A percentile compares a stretch with the other conserved stretches of the same genome.
Conservation (phyloP, 1,139 yeast species). For the Pichia norvegensis region DNA sequence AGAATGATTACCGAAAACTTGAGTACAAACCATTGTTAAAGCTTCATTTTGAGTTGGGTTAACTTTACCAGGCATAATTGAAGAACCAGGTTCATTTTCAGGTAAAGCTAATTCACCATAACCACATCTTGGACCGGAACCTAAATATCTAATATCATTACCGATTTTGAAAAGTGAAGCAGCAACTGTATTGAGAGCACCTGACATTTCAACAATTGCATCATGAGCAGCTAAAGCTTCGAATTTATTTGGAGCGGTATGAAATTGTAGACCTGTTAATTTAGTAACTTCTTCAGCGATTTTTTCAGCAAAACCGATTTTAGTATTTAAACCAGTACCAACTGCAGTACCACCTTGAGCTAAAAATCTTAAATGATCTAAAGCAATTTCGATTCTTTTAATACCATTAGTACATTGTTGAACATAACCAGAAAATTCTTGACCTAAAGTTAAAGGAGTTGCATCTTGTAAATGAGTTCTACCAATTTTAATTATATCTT, state of each 20-base stretch:
- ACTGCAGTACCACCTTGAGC: constrained; percentile 99
- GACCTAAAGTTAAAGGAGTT: constrained; percentile 95
- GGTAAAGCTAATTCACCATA: constrained; percentile 93
- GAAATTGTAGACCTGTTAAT: constrained; percentile 80
- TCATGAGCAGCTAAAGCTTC: constrained; percentile 99
- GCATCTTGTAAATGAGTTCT: constrained; percentile 99
- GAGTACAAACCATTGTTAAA: constrained; percentile 94
- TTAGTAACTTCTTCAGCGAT: constrained; percentile 73
- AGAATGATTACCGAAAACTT: constrained; percentile 94
- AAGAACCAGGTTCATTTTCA: constrained; percentile 98
- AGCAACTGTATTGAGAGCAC: constrained; percentile 94
- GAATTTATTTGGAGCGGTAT: constrained; percentile 96
- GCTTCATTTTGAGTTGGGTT: constrained; percentile 99
- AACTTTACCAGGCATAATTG: constrained; percentile 99
- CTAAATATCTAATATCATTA: constrained; percentile 94
- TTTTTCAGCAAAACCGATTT: constrained; percentile 75
- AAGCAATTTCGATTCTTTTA: constrained; percentile 66
- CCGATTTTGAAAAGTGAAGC: constrained; percentile 92
- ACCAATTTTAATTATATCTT: constrained; percentile 89
- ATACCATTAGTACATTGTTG: constrained; percentile 90
- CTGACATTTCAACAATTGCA: constrained; percentile 94
- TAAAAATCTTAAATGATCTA: constrained; percentile 68
- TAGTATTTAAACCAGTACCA: constrained; percentile 96
- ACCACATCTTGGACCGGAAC: constrained; percentile 99
- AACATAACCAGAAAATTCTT: constrained; percentile 94